Evolutionary conservation across 495 filamentous ascomycete species (phyloP).

Genomic region (Penicillium samsonianum): DNA sequence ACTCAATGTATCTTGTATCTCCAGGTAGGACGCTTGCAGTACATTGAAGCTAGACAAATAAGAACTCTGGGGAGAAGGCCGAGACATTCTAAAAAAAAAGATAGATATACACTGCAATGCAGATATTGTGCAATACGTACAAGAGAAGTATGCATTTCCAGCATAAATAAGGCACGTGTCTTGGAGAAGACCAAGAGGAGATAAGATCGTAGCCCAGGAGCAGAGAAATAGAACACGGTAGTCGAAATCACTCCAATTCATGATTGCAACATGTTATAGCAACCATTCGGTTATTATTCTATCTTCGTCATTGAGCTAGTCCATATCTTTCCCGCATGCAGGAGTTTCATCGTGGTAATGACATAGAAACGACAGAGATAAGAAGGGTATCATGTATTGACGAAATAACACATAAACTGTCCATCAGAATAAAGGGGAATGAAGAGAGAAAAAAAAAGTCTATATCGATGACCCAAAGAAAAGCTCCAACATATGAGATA

Average conservation of each 20-base stretch:
- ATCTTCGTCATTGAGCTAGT: background rate
- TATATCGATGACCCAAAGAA: conserved; percentile 22
- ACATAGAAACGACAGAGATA: background rate
- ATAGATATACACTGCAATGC: background rate
- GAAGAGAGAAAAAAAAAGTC: conserved; percentile 20
- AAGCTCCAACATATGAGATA: conserved; percentile 10
- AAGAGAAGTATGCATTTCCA: background rate
- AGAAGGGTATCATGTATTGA: conserved; percentile 1
- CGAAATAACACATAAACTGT: background rate
- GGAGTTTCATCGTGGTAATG: background rate
- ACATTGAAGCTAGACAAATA: background rate
- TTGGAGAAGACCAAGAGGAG: background rate
- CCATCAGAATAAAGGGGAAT: background rate
- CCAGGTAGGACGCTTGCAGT: background rate
- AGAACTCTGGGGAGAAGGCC: background rate
- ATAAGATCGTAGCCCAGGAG: background rate
- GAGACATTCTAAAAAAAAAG: background rate
- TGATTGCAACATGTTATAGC: background rate
- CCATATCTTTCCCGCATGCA: background rate
- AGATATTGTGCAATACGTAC: background rate
- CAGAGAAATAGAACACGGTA: background rate
- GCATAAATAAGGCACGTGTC: background rate
- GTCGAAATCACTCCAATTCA: background rate
- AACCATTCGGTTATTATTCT: background rate
- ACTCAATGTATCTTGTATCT: background rate